Evolutionary conservation across 176 grass and related monocot species (phyloP).

Genomic region (Tuctoria greenei): DNA sequence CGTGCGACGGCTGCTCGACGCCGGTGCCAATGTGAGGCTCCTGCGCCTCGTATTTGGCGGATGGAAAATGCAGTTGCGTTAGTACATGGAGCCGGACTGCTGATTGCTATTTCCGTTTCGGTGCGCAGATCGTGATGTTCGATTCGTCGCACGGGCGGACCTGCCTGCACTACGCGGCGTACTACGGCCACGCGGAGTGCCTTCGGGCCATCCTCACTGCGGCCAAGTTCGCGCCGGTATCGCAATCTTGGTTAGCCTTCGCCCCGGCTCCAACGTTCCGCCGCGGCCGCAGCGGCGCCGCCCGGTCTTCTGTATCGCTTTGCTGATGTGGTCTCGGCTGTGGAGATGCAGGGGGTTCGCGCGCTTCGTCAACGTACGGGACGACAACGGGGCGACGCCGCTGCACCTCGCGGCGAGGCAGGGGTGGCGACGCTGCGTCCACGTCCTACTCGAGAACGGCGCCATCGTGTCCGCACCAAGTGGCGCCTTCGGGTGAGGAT

Average conservation of each 20-base stretch:
- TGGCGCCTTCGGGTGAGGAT: conserved; percentile 42
- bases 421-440: conserved; percentile 46
- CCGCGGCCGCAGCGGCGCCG: conserved; percentile 29
- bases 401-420: conserved; percentile 58
- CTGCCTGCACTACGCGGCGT: conserved; percentile 81
- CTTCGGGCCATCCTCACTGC: conserved; percentile 67
- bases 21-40: conserved; percentile 82
- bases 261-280: conserved; percentile 30
- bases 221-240: conserved; percentile 70
- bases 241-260: conserved; percentile 76
- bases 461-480: conserved; percentile 50
- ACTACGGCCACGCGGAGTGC: conserved; percentile 77
- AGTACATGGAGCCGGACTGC: not conserved
- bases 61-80: not conserved
- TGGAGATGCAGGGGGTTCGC: conserved; percentile 54
- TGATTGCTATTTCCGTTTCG: not conserved
- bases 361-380: conserved; percentile 64
- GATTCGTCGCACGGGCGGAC: conserved; percentile 74
- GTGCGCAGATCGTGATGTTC: conserved; percentile 53
- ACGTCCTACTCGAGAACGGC: conserved; percentile 53
- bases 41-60: not conserved
- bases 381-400: conserved; percentile 66
- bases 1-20: conserved; percentile 74
- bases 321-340: conserved; percentile 36
- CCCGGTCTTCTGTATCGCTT: not conserved